These are phyloP conservation scores for Myxozyma melibiosi DNA, from an alignment of 805 yeast species.

Conservation along the genomic window DNA sequence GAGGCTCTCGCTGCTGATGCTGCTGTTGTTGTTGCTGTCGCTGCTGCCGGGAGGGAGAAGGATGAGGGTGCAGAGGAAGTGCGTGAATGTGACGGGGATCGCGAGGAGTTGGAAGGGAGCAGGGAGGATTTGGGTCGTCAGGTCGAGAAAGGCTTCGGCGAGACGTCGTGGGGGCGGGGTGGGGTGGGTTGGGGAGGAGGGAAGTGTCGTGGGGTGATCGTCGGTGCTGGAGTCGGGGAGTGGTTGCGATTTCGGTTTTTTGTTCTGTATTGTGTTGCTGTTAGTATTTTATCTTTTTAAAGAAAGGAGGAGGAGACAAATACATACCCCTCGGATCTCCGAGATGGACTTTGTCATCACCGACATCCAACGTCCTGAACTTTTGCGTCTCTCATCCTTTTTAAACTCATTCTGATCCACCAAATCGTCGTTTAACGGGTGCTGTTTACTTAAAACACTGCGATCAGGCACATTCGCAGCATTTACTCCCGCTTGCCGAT, in stretches of 20 bases:
- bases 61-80: background rate
- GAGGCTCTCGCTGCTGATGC: background rate
- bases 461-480: background rate
- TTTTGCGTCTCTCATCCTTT: background rate
- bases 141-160: background rate
- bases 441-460: background rate
- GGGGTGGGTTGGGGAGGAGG: background rate
- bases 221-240: too few relatives aligned
- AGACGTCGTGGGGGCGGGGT: background rate
- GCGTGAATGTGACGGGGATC: background rate
- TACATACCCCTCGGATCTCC: background rate
- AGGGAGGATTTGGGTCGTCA: background rate
- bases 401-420: background rate
- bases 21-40: background rate
- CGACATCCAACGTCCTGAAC: background rate
- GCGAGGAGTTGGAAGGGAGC: conserved; percentile 4
- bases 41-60: background rate
- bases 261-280: background rate
- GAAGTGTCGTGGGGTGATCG: too few relatives aligned
- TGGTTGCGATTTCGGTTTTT: background rate
- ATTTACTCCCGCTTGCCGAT: background rate
- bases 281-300: background rate
- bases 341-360: background rate
- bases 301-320: background rate
- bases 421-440: background rate